A percentile compares a stretch with the other conserved stretches of the same genome.
Conservation (phyloP, 202 grass and related monocot genomes). For the Dendrocalamus latiflorus region DNA sequence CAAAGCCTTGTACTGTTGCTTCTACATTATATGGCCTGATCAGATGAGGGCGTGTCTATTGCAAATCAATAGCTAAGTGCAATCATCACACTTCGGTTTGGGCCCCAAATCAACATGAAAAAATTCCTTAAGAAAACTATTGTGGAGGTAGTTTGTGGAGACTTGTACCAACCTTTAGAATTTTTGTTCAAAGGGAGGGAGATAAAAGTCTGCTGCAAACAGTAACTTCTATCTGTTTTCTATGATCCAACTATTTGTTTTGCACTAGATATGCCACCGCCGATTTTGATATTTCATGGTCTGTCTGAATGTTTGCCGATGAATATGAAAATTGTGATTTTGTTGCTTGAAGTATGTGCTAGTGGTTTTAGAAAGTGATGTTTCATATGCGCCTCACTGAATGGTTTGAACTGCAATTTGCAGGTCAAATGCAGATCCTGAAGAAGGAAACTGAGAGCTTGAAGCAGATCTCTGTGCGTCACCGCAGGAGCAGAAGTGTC, state of each 20-base stretch:
- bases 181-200: neutral
- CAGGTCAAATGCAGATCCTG: constrained; percentile 69
- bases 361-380: neutral
- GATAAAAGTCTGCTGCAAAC: neutral
- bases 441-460: constrained; percentile 81
- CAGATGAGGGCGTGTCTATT: neutral
- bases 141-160: neutral
- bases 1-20: neutral
- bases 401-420: constrained; percentile 1
- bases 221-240: neutral
- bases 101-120: neutral
- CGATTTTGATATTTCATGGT: neutral
- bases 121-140: neutral
- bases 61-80: neutral
- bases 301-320: neutral
- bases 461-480: constrained; percentile 55
- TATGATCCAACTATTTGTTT: neutral
- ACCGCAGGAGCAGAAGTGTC: constrained; percentile 72
- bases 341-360: neutral
- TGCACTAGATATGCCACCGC: neutral
- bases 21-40: neutral
- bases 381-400: neutral
- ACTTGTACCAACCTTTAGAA: neutral
- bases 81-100: neutral
- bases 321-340: neutral